These are phyloP conservation scores for Penicillium atrosanguineum DNA, from an alignment of 495 filamentous ascomycete genomes.

Conservation along the genomic window DNA sequence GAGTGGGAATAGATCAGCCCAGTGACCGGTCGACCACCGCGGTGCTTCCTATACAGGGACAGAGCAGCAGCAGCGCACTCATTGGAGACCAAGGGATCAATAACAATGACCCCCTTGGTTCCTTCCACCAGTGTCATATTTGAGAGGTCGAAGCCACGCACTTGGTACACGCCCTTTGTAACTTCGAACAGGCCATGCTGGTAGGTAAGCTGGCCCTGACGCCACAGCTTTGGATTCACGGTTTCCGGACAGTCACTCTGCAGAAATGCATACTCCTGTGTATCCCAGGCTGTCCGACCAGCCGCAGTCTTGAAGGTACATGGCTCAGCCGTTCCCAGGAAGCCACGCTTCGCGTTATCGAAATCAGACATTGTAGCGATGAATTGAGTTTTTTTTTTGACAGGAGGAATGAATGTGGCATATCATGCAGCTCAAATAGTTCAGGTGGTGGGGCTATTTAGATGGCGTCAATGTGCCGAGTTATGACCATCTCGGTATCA, in stretches of 20 bases:
- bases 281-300: constrained; percentile 14
- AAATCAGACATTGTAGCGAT: constrained; percentile 9
- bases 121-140: constrained; percentile 29
- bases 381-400: not conserved
- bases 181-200: constrained; percentile 24
- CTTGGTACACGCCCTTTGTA: constrained; percentile 23
- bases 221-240: constrained; percentile 24
- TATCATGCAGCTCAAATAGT: not conserved
- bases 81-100: constrained; percentile 21
- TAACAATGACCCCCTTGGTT: constrained; percentile 21
- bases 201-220: constrained; percentile 14
- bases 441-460: not conserved
- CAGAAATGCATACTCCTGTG: constrained; percentile 16
- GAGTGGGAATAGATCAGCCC: constrained; percentile 27
- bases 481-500: not conserved
- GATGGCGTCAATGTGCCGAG: not conserved
- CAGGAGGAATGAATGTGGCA: not conserved
- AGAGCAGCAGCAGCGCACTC: constrained; percentile 18
- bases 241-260: constrained; percentile 10
- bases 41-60: constrained; percentile 13
- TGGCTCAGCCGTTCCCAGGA: constrained; percentile 12
- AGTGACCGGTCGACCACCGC: constrained; percentile 9
- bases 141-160: constrained; percentile 23
- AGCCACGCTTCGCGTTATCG: constrained; percentile 15
- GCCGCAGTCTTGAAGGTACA: constrained; percentile 8